Conservation (phyloP, 2,329 filamentous ascomycete species). For the Aspergillus hiratsukae region DNA sequence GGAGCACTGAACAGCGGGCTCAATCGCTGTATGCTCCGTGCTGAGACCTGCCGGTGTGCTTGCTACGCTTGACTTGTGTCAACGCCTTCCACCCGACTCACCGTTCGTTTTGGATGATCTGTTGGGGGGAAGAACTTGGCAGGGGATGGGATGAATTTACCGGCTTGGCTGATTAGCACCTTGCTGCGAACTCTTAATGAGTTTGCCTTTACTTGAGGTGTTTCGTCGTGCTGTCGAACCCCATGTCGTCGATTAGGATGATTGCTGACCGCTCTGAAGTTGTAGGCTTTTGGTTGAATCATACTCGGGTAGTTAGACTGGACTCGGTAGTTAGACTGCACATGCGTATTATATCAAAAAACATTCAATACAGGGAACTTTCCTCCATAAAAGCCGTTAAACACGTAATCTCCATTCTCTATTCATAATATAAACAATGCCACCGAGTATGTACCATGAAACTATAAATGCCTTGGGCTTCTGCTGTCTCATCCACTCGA, state of each 20-base stretch:
- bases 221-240: background rate
- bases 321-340: background rate
- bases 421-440: background rate
- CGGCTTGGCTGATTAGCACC: slow-evolving; percentile 36
- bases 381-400: background rate
- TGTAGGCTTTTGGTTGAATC: background rate
- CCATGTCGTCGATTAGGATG: background rate
- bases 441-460: background rate
- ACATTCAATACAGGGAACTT: background rate
- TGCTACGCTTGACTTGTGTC: slow-evolving; percentile 35
- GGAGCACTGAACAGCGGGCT: slow-evolving; percentile 29
- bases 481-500: background rate
- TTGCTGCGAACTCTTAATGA: slow-evolving; percentile 2
- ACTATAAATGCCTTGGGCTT: background rate
- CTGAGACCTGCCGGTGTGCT: slow-evolving; percentile 16
- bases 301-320: background rate
- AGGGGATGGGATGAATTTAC: slow-evolving; percentile 43
- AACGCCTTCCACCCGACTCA: slow-evolving; percentile 20
- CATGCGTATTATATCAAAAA: background rate
- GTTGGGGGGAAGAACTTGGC: slow-evolving; percentile 25
- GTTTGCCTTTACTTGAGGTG: slow-evolving; percentile 11
- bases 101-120: slow-evolving; percentile 37
- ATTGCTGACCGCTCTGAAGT: background rate
- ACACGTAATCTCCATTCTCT: background rate
- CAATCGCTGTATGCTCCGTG: slow-evolving; percentile 18